These are phyloP conservation scores for Stephania cephalantha DNA, from an alignment of 164 flowering plant genomes.

Conservation along the genomic window DNA sequence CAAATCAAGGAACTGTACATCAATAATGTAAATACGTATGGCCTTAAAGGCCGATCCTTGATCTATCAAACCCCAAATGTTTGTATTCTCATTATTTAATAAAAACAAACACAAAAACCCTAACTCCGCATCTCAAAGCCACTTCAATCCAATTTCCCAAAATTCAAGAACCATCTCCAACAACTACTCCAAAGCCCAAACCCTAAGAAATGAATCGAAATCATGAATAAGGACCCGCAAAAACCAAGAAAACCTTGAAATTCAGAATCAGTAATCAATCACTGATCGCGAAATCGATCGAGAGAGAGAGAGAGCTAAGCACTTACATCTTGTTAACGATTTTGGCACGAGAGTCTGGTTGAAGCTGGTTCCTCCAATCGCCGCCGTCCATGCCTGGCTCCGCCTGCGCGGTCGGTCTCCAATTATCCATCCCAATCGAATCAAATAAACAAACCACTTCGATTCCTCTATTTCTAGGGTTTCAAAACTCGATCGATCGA, in stretches of 20 bases:
- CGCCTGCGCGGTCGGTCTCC: neutral
- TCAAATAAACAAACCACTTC: neutral
- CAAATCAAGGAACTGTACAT: too few relatives aligned
- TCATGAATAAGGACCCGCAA: neutral
- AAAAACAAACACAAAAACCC: neutral
- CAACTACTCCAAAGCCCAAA: neutral
- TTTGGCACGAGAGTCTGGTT: constrained; percentile 26
- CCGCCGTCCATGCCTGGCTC: constrained; percentile 19
- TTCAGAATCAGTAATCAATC: neutral
- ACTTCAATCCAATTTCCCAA: neutral
- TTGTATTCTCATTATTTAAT: neutral
- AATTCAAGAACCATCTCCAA: neutral
- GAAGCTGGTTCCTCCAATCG: constrained; percentile 36
- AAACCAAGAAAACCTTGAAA: neutral
- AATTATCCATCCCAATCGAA: neutral
- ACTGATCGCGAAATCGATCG: neutral
- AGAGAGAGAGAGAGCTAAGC: neutral
- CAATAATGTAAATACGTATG: too few relatives aligned
- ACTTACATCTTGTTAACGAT: constrained; percentile 32
- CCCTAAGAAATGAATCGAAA: neutral
- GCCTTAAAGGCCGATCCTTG: too few relatives aligned
- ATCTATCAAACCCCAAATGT: neutral
- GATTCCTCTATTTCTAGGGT: neutral
- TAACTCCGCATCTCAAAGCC: neutral
- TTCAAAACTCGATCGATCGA: too few relatives aligned